Percentiles rank a stretch among this genome's conserved stretches.
phyloP scores from a whole-genome alignment of 1,284 basidiomycete genomes.

The Vanrija sp. region DNA sequence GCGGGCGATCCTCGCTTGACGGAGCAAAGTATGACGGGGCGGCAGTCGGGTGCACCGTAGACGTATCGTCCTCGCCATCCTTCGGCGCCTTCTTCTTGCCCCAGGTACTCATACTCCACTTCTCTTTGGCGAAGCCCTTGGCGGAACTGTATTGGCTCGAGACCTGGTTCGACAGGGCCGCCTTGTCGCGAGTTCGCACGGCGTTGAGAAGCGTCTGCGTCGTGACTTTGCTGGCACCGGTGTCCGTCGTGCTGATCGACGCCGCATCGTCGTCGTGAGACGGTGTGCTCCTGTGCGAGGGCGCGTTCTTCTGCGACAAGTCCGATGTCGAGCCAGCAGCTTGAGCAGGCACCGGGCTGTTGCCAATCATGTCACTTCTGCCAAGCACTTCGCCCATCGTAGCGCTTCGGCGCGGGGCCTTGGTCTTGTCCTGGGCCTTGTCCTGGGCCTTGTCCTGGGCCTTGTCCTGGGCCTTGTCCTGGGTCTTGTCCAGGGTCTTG shows the following conservation, averaged over 20 bases:
- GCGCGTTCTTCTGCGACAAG: too few relatives aligned
- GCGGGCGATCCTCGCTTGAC: slow-evolving; percentile 19
- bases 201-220: slow-evolving; percentile 44
- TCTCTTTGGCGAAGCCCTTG: slow-evolving; percentile 76
- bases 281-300: too few relatives aligned
- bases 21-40: slow-evolving; percentile 28
- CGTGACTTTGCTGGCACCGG: not conserved
- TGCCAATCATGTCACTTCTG: too few relatives aligned
- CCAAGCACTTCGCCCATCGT: too few relatives aligned
- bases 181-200: slow-evolving; percentile 71
- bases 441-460: too few relatives aligned
- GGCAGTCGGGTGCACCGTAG: not conserved
- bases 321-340: not conserved
- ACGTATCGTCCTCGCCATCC: slow-evolving; percentile 11
- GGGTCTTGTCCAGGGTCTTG: too few relatives aligned
- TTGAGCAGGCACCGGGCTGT: not conserved
- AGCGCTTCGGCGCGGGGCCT: too few relatives aligned
- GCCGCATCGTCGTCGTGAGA: not conserved
- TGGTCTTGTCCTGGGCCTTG: too few relatives aligned
- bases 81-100: slow-evolving; percentile 28
- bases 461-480: too few relatives aligned
- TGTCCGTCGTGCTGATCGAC: not conserved
- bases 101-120: slow-evolving; percentile 78
- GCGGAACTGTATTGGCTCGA: slow-evolving; percentile 50
- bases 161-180: slow-evolving; percentile 65